Conservation (phyloP, 805 yeast species). For the Saccharomycopsis javanensis region DNA sequence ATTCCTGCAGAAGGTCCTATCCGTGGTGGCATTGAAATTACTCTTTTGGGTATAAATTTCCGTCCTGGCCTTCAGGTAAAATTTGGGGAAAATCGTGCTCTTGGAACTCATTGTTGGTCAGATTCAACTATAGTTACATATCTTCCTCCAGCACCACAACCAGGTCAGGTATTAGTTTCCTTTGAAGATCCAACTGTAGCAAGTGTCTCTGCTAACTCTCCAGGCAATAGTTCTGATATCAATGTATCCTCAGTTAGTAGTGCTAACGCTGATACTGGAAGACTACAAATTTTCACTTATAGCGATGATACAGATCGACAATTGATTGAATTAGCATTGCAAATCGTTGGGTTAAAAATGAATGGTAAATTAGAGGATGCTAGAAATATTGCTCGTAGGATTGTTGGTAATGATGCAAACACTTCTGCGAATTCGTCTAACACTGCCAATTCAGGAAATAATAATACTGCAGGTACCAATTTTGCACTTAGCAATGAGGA, state of each 20-base stretch:
- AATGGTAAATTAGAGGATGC: slow-evolving; percentile 94
- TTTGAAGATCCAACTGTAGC: slow-evolving; percentile 33
- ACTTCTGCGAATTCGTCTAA: slow-evolving; percentile 19
- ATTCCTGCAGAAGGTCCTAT: slow-evolving; percentile 95
- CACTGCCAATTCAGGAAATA: not conserved
- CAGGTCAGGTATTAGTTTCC: slow-evolving; percentile 90
- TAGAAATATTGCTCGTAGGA: slow-evolving; percentile 81
- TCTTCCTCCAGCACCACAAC: slow-evolving; percentile 79
- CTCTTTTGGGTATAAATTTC: slow-evolving; percentile 80
- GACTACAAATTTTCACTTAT: slow-evolving; percentile 66
- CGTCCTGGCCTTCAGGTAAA: slow-evolving; percentile 72
- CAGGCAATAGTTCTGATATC: not conserved
- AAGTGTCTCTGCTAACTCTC: slow-evolving; percentile 5
- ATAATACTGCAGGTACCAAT: slow-evolving; percentile 19
- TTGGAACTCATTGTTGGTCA: slow-evolving; percentile 94
- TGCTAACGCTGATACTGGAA: slow-evolving; percentile 29
- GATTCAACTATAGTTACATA: slow-evolving; percentile 88
- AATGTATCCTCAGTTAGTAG: slow-evolving; percentile 21
- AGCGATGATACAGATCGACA: slow-evolving; percentile 93
- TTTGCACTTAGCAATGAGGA: slow-evolving; percentile 11
- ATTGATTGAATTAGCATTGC: slow-evolving; percentile 87
- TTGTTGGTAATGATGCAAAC: slow-evolving; percentile 50
- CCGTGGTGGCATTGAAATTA: slow-evolving; percentile 93
- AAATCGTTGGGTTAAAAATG: slow-evolving; percentile 94
- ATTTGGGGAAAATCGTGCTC: slow-evolving; percentile 73